Evolutionary conservation across 176 grass and related monocot genomes (phyloP), one percentile per base, ranked within the genome.

Genomic region (Tuctoria greenei): DNA sequence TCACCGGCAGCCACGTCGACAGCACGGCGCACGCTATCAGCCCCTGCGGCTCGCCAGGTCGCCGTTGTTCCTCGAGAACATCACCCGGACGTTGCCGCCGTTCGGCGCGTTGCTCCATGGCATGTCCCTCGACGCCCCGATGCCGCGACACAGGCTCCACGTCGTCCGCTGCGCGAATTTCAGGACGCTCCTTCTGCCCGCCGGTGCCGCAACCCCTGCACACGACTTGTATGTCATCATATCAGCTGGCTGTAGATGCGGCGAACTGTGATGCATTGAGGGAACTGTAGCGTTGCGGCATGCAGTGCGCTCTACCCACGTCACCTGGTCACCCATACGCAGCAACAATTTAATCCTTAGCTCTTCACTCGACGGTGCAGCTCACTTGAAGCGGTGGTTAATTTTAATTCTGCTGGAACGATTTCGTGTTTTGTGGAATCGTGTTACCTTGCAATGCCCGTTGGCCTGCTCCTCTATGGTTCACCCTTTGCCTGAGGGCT

Each of bases 121-220:
- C 58, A 25, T 49, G 75, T 65, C 71, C 16, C 76, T 73, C 7
- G 86, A 89, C 10, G 66, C 88, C 14, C 84, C 83, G 26, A 89
- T 67, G 73, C 34, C n/a, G 59, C 79, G 79, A 28, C 73, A 87
- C 55, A 97, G 86, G 67, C 74, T 80, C 42, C 75, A 87, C 1
- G 84, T 81, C 84, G 93, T 93, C 74, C 94, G 82, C 11, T 91
- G 88, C 27, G 86, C 86, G 35, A 97, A 75, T 56, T 84, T 93
- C 84, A 93, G 82, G 7, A 91, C 86, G 86, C 94, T 97, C 81
- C 88, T 87, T 72, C 88, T 91, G 78, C 88, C 93, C 7, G 88
- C 90, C 39, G 77, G 45, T 8, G 93, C 89, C 14, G 82, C 66
- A n/a, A 97, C 88, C 26, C 93, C 90, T 97, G 51, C 43, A 42